Conservation (phyloP, 768 basidiomycete genomes). For the Kwoniella botswanensis region DNA sequence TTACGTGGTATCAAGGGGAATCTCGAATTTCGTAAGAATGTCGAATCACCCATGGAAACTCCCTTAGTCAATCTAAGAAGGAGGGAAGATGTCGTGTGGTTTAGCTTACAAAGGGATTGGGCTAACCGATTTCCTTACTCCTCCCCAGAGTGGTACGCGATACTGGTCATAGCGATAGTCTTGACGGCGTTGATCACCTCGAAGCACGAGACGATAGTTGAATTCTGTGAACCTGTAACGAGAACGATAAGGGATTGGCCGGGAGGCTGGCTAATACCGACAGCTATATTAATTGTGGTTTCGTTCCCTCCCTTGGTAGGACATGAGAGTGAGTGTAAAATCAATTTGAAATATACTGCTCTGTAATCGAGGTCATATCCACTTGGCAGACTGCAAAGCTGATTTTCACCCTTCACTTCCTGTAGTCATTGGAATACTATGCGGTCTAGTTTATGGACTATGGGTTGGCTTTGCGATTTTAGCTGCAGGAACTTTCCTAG, state of each 20-base stretch:
- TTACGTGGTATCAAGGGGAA: too few species aligned
- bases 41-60: too few species aligned
- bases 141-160: constrained; percentile 50
- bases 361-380: too few species aligned
- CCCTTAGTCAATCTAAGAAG: too few species aligned
- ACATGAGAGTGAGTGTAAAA: constrained; percentile 42
- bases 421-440: constrained; percentile 50
- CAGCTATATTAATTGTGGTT: constrained; percentile 44
- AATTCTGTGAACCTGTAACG: constrained; percentile 42
- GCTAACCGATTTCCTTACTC: background rate
- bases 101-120: too few species aligned
- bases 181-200: constrained; percentile 43
- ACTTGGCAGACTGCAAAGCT: background rate
- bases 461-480: constrained; percentile 51
- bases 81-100: too few species aligned
- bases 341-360: background rate
- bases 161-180: constrained; percentile 41
- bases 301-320: constrained; percentile 52
- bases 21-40: too few species aligned
- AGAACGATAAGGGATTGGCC: constrained; percentile 46
- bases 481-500: constrained; percentile 54
- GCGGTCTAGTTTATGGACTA: constrained; percentile 51
- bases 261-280: constrained; percentile 49
- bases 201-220: constrained; percentile 49
- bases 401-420: background rate